phyloP scores from a whole-genome alignment of 202 grass and related monocot genomes.

The Bolboschoenoplectus hybrid region DNA sequence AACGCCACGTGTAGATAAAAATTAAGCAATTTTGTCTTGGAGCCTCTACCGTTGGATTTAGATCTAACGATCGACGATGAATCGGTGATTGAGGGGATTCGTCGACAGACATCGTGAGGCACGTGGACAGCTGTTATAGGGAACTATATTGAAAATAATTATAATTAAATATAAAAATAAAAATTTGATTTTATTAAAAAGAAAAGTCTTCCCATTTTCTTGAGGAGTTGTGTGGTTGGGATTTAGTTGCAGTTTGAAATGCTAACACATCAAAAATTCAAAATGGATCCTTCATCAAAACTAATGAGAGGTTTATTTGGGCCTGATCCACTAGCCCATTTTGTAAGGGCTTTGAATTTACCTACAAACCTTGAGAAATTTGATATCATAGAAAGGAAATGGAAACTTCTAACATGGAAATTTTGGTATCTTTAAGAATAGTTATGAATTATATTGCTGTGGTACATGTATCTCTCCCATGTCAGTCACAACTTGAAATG shows the following conservation, averaged over 20 bases:
- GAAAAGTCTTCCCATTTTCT: neutral
- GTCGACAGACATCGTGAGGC: neutral
- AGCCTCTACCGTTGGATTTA: neutral
- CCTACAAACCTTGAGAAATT: no score
- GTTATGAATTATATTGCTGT: no score
- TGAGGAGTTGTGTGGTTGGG: neutral
- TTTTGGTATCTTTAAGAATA: no score
- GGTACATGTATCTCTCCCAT: no score
- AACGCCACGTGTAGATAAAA: neutral
- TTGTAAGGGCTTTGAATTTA: no score
- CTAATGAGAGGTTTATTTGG: no score
- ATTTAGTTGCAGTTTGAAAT: neutral
- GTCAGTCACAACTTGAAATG: no score
- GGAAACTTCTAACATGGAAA: no score
- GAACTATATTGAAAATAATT: neutral
- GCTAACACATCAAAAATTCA: neutral
- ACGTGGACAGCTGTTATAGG: conserved; percentile 12
- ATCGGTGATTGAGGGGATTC: neutral
- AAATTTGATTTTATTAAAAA: neutral
- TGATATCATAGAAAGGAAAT: no score
- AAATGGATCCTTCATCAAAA: no score
- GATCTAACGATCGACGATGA: neutral
- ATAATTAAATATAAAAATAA: neutral
- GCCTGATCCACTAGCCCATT: no score
- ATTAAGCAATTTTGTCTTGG: neutral